Evolutionary conservation across 345 rosid species (phyloP).

Genomic region (Dimocarpus longan): DNA sequence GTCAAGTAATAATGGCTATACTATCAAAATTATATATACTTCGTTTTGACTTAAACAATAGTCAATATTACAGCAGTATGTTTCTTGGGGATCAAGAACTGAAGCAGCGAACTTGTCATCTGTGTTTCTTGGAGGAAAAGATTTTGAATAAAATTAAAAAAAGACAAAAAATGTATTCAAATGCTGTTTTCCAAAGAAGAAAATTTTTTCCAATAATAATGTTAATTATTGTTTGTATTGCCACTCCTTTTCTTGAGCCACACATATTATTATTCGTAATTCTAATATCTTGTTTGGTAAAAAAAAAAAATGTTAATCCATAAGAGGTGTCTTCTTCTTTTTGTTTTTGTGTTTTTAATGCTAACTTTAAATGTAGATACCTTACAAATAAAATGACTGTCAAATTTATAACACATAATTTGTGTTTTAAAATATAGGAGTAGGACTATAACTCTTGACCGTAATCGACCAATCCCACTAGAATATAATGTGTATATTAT

Average conservation of each 20-base stretch:
- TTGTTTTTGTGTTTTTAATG: too few relatives aligned
- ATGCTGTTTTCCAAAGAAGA: background rate
- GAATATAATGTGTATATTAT: too few relatives aligned
- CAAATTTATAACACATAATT: too few relatives aligned
- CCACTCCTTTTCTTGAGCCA: background rate
- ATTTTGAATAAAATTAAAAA: background rate
- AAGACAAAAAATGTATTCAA: background rate
- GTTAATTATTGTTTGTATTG: background rate
- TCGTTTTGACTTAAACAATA: too few relatives aligned
- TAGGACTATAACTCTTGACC: too few relatives aligned
- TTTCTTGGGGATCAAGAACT: too few relatives aligned
- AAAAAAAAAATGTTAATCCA: too few relatives aligned
- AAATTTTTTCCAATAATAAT: background rate
- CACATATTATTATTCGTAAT: background rate
- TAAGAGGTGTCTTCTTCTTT: background rate
- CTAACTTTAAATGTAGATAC: too few relatives aligned
- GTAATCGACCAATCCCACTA: too few relatives aligned
- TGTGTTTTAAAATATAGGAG: too few relatives aligned
- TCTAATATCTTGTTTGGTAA: background rate
- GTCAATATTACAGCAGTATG: background rate
- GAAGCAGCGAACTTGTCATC: too few relatives aligned
- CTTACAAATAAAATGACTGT: too few relatives aligned
- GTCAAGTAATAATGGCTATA: background rate
- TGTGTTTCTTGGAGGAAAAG: conserved; percentile 1
- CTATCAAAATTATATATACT: background rate